Percentiles rank a stretch among this genome's conserved stretches.
phyloP scores from a whole-genome alignment of 495 filamentous ascomycete species.

The Beverwykella pulmonaria region DNA sequence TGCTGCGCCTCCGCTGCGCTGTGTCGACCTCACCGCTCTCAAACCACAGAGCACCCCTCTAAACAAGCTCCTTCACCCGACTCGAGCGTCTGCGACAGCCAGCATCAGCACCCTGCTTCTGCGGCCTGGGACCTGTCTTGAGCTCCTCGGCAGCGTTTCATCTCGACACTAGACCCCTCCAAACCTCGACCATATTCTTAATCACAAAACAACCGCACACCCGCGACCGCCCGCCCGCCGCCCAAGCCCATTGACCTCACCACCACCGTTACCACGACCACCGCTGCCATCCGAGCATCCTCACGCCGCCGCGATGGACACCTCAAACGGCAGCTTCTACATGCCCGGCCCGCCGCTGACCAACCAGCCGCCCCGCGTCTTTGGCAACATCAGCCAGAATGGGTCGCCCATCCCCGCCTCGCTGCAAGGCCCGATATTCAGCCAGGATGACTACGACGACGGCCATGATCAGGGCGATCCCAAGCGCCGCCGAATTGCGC shows the following conservation, averaged over 20 bases:
- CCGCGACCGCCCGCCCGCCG: not conserved
- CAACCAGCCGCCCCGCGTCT: constrained; percentile 72
- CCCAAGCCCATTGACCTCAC: constrained; percentile 11
- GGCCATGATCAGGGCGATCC: constrained; percentile 77
- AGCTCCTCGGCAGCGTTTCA: constrained; percentile 30
- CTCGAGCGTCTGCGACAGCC: constrained; percentile 22
- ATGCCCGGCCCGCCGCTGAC: constrained; percentile 54
- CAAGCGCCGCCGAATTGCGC: constrained; percentile 90
- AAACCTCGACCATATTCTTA: not conserved
- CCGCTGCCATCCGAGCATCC: not conserved
- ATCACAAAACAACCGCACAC: constrained; percentile 22
- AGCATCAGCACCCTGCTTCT: not conserved
- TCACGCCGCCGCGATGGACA: constrained; percentile 24
- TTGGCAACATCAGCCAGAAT: constrained; percentile 64
- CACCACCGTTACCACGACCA: not conserved
- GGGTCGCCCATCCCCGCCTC: constrained; percentile 62
- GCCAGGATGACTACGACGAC: constrained; percentile 58
- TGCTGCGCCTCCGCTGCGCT: too few relatives aligned
- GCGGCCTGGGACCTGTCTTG: not conserved
- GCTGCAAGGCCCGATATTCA: constrained; percentile 62
- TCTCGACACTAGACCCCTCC: constrained; percentile 14
- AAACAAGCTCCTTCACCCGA: constrained; percentile 21
- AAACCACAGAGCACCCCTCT: too few relatives aligned
- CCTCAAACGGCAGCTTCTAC: constrained; percentile 32
- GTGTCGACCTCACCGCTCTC: too few relatives aligned